Evolutionary conservation across 495 filamentous ascomycete genomes (phyloP), one percentile per base, ranked within the genome.

Genomic region (Hypoxylon rickii): DNA sequence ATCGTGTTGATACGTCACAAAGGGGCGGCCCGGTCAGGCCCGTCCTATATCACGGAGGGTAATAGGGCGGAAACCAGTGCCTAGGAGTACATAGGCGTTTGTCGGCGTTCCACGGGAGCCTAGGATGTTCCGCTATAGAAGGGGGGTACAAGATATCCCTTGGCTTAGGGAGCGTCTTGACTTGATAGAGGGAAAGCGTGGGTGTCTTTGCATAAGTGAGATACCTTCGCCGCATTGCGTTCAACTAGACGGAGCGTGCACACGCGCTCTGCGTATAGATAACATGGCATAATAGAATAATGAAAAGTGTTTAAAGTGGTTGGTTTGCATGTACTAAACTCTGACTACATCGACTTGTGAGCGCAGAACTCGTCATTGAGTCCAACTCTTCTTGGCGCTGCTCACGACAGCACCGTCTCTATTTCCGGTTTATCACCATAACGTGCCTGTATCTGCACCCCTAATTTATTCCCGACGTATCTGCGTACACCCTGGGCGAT

Each of bases 211-310:
- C 38, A 29, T 29, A 4, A 29, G 18, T 33, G 33, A 44, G 54
- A 52, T 52, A 58, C 43, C 48, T 21, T 36, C 17, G 26, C 29
- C 13, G 24, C 34, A 45, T 47, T 40, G 26, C 26, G 24, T 52
- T 39, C 26, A 6, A 40, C 32, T 38, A 17, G 29, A 43, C 31
- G 21, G 20, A 15, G 34, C 1, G 21, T 2, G 32, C 48, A 29
- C 4, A 29, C 10, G 24, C 24, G 24, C 24, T 10, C 4, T 29
- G 10, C 10, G 13, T 33, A 21, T 52, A 47, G 11, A 37, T 37
- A 43, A 48, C 31, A 42, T 58, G n/a, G 18, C 20, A 47, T 58
- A 58, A 51, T 58, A 51, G 34, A 58, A 26, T 58, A 51, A 58
- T 33, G 38, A 10, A 17, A 38, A 10, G 18, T 7, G 32, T n/a